These are phyloP conservation scores for Hippophae gyantsensis DNA, from an alignment of 306 rosid species.

Conservation along the genomic window DNA sequence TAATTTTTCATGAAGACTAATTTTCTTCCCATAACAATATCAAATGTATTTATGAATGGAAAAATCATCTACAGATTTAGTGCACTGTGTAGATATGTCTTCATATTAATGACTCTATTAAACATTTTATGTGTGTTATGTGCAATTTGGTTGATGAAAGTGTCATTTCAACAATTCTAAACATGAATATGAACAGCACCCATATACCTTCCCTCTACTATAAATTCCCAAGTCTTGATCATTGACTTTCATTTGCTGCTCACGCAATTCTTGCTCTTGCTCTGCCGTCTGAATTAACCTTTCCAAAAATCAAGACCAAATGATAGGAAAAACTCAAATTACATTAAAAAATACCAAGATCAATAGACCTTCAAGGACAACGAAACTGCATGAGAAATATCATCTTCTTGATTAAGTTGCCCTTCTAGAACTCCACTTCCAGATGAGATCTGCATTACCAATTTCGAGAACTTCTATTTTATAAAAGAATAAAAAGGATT, in stretches of 20 bases:
- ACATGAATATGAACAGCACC: constrained; percentile 12
- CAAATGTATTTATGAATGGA: no score
- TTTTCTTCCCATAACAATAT: no score
- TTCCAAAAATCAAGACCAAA: constrained; percentile 21
- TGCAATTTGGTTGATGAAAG: no score
- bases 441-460: constrained; percentile 36
- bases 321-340: constrained; percentile 13
- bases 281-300: constrained; percentile 50
- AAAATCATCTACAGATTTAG: no score
- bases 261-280: constrained; percentile 46
- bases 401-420: constrained; percentile 43
- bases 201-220: constrained; percentile 44
- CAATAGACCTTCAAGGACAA: constrained; percentile 58
- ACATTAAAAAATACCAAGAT: not conserved
- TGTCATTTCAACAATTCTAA: not conserved
- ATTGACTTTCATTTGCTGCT: constrained; percentile 19
- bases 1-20: no score
- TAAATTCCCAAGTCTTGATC: constrained; percentile 14
- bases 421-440: constrained; percentile 26
- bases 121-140: no score
- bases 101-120: no score
- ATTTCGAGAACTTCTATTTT: not conserved
- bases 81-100: no score
- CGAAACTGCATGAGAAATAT: constrained; percentile 65
- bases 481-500: not conserved